Base-by-base conservation (phyloP, 2,329 filamentous ascomycete species). In the Fusarium phyllophilum region DNA sequence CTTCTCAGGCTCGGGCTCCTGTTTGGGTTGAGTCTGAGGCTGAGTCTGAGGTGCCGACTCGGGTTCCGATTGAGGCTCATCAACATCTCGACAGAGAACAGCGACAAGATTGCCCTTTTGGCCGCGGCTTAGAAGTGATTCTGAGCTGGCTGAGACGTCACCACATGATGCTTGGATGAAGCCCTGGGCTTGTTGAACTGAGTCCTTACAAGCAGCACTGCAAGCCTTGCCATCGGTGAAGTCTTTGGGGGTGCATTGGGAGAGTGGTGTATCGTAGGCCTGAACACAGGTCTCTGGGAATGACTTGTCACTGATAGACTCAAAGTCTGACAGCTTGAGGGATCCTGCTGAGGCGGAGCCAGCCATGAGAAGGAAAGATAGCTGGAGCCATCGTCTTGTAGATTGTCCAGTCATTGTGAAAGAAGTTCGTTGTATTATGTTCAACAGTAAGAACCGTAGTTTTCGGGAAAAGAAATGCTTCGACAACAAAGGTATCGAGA, bases 211-310 rank as follows among this genome's bases (percentile, higher is more conserved):
- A 8, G 61, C 66, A 8, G 65, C 42, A 22, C 85, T 86, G 76
- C 86, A 87, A 5, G 73, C 73, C 18, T 71, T 79, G 41, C 79
- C 80, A 6, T 62, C 62, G 33, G 86, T 86, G 72, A 86, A 78
- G 36, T 78, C 85, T 62, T 62, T 34, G 8, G 73, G 39, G 8
- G 58, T 64, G 75, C 85, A 87, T 56, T 81, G 80, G n/a, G 62
- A 46, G 33, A 87, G 81, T 10, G 81, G 81, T 11, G 79, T 77
- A 72, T 84, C 83, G 78, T 87, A 87, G 39, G 83, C 84, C 42
- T 81, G 73, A 20, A 82, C 77, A 72, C 85, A 87, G 46, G 72
- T 73, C 41, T 83, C 62, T 1, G 84, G 81, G 15, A 84, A 78
- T 9, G 80, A 75, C n/a, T 80, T 68, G 17, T 81, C 78, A n/a